Percentiles rank a stretch among this genome's conserved stretches.
These are phyloP conservation scores for Alternaria sp. DNA, from an alignment of 2,329 filamentous ascomycete species.

Conservation along the genomic window DNA sequence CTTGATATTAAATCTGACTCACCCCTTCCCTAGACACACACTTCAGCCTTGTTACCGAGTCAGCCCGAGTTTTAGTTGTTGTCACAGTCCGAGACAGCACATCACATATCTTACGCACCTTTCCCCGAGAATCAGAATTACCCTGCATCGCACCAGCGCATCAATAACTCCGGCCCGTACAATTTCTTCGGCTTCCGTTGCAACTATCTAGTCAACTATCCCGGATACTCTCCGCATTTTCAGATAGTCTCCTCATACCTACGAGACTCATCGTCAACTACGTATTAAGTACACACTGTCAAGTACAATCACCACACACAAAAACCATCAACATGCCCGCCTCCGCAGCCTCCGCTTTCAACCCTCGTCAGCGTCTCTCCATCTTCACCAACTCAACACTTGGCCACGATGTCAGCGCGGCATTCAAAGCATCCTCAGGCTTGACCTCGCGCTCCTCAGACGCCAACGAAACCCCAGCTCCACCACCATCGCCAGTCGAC, in stretches of 20 bases:
- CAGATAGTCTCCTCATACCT: not conserved
- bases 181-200: constrained; percentile 14
- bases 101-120: constrained; percentile 32
- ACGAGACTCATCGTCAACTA: constrained; percentile 3
- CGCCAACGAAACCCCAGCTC: constrained; percentile 52
- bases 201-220: constrained; percentile 30
- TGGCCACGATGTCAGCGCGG: constrained; percentile 52
- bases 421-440: constrained; percentile 49
- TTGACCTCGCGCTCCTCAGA: constrained; percentile 38
- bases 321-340: constrained; percentile 39
- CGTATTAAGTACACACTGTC: constrained; percentile 2
- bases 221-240: constrained; percentile 11
- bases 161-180: constrained; percentile 12
- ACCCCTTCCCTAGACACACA: constrained; percentile 34
- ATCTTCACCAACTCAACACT: constrained; percentile 53
- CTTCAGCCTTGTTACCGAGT: constrained; percentile 15
- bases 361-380: constrained; percentile 53
- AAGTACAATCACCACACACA: constrained; percentile 3
- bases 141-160: constrained; percentile 31
- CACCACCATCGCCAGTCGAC: constrained; percentile 53
- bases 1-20: constrained; percentile 51
- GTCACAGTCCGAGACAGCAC: constrained; percentile 44
- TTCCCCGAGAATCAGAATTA: constrained; percentile 17
- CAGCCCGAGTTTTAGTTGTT: constrained; percentile 18
- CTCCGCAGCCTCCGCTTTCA: constrained; percentile 31